Conservation (phyloP, 768 basidiomycete species). For the Paxillus involutus region DNA sequence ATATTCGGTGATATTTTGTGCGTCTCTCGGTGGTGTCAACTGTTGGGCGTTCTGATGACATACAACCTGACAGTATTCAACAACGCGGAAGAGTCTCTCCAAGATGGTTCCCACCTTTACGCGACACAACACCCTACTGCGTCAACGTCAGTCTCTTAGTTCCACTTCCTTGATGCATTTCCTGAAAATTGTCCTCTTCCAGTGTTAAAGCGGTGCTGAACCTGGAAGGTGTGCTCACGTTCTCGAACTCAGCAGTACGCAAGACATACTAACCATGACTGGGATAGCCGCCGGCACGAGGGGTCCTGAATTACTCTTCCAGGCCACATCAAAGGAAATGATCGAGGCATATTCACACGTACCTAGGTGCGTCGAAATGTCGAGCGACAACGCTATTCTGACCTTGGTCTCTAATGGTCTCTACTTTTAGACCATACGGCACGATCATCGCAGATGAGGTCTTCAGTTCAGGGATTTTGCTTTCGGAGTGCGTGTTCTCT, state of each 20-base stretch:
- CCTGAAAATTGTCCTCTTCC: not conserved
- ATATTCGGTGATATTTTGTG: slow-evolving; percentile 81
- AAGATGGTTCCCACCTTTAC: slow-evolving; percentile 93
- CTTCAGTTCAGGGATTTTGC: slow-evolving; percentile 86
- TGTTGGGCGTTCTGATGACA: not conserved
- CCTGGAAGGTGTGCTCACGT: slow-evolving; percentile 66
- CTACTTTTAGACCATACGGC: slow-evolving; percentile 66
- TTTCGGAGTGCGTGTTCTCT: slow-evolving; percentile 71
- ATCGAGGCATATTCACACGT: slow-evolving; percentile 86
- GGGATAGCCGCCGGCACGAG: slow-evolving; percentile 76
- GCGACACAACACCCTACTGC: slow-evolving; percentile 84
- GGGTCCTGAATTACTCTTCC: slow-evolving; percentile 90
- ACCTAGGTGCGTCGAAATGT: slow-evolving; percentile 52
- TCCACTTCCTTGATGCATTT: not conserved
- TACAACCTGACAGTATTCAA: slow-evolving; percentile 71
- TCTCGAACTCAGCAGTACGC: not conserved
- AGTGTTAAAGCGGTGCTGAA: slow-evolving; percentile 88
- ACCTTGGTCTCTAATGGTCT: not conserved
- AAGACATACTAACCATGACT: slow-evolving; percentile 2
- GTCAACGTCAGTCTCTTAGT: slow-evolving; percentile 50
- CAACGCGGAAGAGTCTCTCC: slow-evolving; percentile 90
- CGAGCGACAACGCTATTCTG: not conserved
- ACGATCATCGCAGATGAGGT: slow-evolving; percentile 90
- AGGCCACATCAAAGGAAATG: slow-evolving; percentile 95
- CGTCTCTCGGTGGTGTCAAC: slow-evolving; percentile 27